These are phyloP conservation scores for Favolaschia claudopus DNA, from an alignment of 768 basidiomycete species.

Conservation along the genomic window DNA sequence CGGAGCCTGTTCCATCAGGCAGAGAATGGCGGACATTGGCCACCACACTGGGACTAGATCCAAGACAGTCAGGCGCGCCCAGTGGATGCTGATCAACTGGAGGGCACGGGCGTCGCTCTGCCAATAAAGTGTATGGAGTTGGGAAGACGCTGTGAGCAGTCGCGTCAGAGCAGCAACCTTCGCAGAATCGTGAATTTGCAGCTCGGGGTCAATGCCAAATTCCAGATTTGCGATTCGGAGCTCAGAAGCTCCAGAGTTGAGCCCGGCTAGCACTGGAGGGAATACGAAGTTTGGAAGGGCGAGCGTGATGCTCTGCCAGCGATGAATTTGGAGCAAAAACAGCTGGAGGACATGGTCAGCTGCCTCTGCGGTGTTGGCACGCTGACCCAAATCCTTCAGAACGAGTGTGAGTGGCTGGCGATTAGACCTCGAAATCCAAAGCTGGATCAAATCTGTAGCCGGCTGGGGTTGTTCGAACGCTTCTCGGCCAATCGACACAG, in stretches of 20 bases:
- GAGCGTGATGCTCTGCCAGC: conserved; percentile 17
- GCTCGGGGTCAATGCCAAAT: not conserved
- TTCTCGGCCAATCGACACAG: conserved; percentile 8
- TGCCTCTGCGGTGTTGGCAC: not conserved
- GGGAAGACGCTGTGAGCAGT: conserved; percentile 7
- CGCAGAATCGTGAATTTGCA: not conserved
- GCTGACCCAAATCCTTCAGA: not conserved
- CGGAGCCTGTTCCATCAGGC: conserved; percentile 14
- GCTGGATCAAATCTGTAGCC: not conserved
- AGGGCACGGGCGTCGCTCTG: not conserved
- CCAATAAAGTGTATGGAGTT: conserved; percentile 19
- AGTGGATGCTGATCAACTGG: not conserved
- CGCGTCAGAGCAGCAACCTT: conserved; percentile 8
- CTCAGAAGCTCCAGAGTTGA: not conserved
- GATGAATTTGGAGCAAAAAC: conserved; percentile 13
- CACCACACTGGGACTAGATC: conserved; percentile 13
- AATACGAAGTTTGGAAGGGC: conserved; percentile 9
- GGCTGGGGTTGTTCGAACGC: not conserved
- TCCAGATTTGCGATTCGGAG: conserved; percentile 15
- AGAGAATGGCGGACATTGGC: conserved; percentile 12
- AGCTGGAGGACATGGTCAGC: not conserved
- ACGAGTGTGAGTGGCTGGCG: conserved; percentile 12
- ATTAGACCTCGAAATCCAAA: conserved; percentile 17
- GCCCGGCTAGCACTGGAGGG: not conserved
- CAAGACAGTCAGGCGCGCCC: conserved; percentile 16